Evolutionary conservation across 2,329 filamentous ascomycete genomes (phyloP).

Genomic region (Ilyonectria destructans): DNA sequence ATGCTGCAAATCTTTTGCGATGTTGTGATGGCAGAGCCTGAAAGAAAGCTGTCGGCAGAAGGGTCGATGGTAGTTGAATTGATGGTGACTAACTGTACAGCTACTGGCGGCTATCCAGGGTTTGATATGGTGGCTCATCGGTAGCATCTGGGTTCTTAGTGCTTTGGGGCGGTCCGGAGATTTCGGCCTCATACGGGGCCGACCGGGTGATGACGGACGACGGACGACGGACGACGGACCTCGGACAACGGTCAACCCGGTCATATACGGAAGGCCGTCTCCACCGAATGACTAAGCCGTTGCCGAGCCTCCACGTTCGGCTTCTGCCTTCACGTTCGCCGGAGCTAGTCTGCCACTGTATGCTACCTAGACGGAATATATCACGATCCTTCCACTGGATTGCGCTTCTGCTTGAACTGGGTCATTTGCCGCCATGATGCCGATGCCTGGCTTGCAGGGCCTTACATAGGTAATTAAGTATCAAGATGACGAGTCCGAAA

Average conservation of each 20-base stretch:
- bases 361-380: not conserved
- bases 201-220: not conserved
- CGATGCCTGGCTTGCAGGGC: not conserved
- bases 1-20: not conserved
- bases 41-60: not conserved
- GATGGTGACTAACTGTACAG: not conserved
- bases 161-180: not conserved
- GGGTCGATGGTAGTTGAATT: not conserved
- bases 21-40: not conserved
- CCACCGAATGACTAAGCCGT: conserved; percentile 1
- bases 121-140: conserved; percentile 1
- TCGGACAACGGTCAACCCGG: not conserved
- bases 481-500: not conserved
- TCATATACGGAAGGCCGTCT: not conserved
- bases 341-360: conserved; percentile 1
- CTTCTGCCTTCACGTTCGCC: not conserved
- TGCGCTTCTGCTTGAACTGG: not conserved
- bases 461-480: conserved; percentile 1
- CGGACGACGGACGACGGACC: not conserved
- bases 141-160: not conserved
- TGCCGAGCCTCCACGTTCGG: not conserved
- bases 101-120: not conserved
- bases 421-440: conserved; percentile 2
- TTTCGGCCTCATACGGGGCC: not conserved
- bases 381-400: not conserved